Evolutionary conservation across 106 monocot genomes (phyloP).

Genomic region (Dioscorea dumetorum): DNA sequence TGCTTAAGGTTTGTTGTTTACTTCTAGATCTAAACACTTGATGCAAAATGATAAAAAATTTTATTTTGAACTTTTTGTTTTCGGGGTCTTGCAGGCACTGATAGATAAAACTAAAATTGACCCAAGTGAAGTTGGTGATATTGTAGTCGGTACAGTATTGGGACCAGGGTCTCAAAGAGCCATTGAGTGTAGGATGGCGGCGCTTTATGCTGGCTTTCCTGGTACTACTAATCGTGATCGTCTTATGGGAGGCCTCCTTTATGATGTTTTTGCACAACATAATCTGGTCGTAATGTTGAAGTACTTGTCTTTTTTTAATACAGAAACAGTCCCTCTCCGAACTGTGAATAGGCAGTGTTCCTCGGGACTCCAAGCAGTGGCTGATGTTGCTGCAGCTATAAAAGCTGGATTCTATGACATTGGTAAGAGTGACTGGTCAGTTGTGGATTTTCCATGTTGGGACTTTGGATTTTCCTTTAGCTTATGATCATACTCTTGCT

Average conservation of each 20-base stretch:
- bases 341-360: constrained; percentile 97
- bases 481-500: neutral
- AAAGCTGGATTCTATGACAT: constrained; percentile 98
- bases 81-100: constrained; percentile 9
- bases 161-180: constrained; percentile 64
- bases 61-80: neutral
- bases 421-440: constrained; percentile 24
- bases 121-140: constrained; percentile 44
- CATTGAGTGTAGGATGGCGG: constrained; percentile 69
- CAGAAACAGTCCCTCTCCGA: constrained; percentile 88
- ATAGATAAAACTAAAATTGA: constrained; percentile 15
- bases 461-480: neutral
- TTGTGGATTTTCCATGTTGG: neutral
- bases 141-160: constrained; percentile 65
- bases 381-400: constrained; percentile 93
- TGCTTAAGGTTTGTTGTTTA: constrained; percentile 23
- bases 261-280: neutral
- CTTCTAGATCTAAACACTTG: too few species aligned
- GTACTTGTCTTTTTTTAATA: neutral
- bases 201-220: constrained; percentile 78
- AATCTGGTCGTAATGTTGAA: too few species aligned
- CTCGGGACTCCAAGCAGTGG: constrained; percentile 95
- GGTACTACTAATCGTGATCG: constrained; percentile 22
- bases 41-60: neutral
- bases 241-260: neutral